Base-by-base conservation (phyloP, 768 basidiomycete genomes). In the Pholiota microspora region DNA sequence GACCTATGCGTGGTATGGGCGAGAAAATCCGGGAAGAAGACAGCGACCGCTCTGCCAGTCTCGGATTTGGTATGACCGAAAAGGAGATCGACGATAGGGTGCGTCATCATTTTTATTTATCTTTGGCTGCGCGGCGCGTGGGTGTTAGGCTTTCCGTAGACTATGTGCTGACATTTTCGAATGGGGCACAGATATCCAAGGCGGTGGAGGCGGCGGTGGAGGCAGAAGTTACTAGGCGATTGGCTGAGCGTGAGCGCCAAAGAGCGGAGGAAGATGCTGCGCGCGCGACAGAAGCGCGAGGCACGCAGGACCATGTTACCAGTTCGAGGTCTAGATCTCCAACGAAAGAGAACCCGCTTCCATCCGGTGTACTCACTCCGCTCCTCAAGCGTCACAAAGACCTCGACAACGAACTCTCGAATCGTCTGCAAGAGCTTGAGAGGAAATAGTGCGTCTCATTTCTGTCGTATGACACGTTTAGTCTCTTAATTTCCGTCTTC, bases 171-270 rank as follows among this genome's bases (percentile, higher is more conserved):
- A 51, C 15, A 9, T 38, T 42, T 38, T 38, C 42, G 25, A 21
- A 35, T 36, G 44, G 40, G 42, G 36, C 23, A 18, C 61, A 88
- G 88, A 89, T 92, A 52, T 82, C 85, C 45, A 81, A 75, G 59
- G 85, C 84, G 8, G 88, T 91, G 23, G 86, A 91, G 72, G 78
- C 74, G 6, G 85, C 84, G 7, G 89, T 92, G 27, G 88, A 92
- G 72, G 78, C 74, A 9, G 88, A 92, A 66, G 88, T 88, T 50
- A 80, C 84, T 13, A 75, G 85, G 56, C 79, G 88, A 25, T 69
- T 92, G 47, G 84, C 73, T 45, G 78, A 79, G 64, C 69, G 74
- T 36, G 76, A 78, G 56, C 71, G 70, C 13, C 72, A 75, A 40
- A 64, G 67, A 52, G 71, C 76, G 64, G 71, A 72, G 59, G 64